Base-by-base conservation (phyloP, 2,329 filamentous ascomycete genomes). In the Sporothrix dimorphospora region DNA sequence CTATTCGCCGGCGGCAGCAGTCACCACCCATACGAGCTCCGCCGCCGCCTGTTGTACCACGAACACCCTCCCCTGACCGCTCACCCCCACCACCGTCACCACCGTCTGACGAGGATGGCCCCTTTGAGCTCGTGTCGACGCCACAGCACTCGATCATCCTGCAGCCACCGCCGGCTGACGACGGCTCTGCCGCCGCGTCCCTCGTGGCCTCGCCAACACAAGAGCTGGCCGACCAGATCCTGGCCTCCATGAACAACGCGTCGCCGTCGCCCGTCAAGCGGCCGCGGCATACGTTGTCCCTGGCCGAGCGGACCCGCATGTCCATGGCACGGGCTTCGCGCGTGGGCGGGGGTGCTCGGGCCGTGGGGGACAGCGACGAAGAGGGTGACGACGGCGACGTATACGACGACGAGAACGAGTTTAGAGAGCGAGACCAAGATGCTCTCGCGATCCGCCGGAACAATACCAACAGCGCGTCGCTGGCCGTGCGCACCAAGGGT, bases 271-370 rank as follows among this genome's bases (percentile, higher is more conserved):
- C 89, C 0, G 78, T 82, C 57, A 90, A 89, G 75, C 86, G 83
- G 72, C 81, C 83, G 0, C 84, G 88, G 0, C 88, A 88, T 68
- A 86, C 85, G 0, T 81, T 91, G 9, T 90, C 91, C 0, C 85
- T 96, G 0, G 87, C 91, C 4, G 94, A 97, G 78, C 91, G 94
- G 65, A 97, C 94, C 0, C 89, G 92, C 21, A 85, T 94, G 70
- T 94, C 93, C 21, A 95, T 97, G 90, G 89, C 90, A 0, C 85
- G 89, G 3, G 83, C 88, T 63, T 86, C 88, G 1, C 80, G 79
- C 19, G 77, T 76, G 5, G 49, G 27, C 19, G 42, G 66, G 11
- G 75, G 78, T 7, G 73, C 75, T 3, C 61, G 34, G 8, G 77
- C 78, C 42, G 74, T 76, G 16, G 30, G 30, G 8, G 78, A 79